Base-by-base conservation (phyloP, 768 basidiomycete genomes). In the Lactifluus hygrophoroides region DNA sequence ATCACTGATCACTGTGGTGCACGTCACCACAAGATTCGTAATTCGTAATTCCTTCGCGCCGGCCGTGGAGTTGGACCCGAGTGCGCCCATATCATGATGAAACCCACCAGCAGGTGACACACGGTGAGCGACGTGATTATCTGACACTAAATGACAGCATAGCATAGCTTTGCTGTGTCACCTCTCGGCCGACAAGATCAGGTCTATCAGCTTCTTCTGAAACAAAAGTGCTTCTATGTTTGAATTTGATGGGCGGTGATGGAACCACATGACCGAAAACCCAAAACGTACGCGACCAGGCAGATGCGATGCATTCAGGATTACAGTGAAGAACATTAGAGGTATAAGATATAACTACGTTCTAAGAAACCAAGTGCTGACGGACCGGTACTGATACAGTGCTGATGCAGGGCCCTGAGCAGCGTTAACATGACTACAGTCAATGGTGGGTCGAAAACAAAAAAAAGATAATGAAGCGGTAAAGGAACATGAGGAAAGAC, bases 341-440 rank as follows among this genome's bases (percentile, higher is more conserved):
- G 43, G 53, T 38, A 57, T 50, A 32, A 35, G 38, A 50, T 49
- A 57, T 23, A 30, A 23, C 10, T 38, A 49, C 14, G 40, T 42
- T 47, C 11, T 37, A 45, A 11, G 49, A 55, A 49, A 60, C 48
- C 32, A 51, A 40, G 23, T 35, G 48, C 54, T 43, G 48, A 45
- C 43, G n/a, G 25, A 35, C 38, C 42, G 17, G 10, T 35, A n/a
- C 25, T 54, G 42, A 43, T 51, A 56, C 43, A 45, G 27, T 19
- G 30, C 32, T 35, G 48, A 9, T 23, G 13, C n/a, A n/a, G 5
- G 57, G 44, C 8, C 42, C 44, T 13, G 42, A 25, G 25, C 43
- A 45, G 43, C 8, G n/a, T 8, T 48, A n/a, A 17, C 49, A 5
- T 14, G 38, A 32, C 21, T 11, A 49, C 30, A 11, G 34, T 50